Base-by-base conservation (phyloP, 1,139 yeast genomes). In the Sporopachydermia cereana region DNA sequence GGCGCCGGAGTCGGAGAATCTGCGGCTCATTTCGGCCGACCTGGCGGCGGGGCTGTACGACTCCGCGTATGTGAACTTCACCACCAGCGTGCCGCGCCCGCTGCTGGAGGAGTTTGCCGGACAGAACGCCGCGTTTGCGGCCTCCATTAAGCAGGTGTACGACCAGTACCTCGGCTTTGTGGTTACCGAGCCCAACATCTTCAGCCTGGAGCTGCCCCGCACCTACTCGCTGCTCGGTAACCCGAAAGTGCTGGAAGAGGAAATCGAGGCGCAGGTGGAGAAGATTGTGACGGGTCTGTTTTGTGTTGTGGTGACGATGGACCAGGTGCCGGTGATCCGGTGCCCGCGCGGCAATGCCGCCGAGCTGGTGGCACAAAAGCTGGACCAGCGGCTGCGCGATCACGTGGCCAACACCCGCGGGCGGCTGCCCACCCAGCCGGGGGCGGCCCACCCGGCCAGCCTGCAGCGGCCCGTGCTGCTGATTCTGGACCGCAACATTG, bases 321-420 rank as follows among this genome's bases (percentile, higher is more conserved):
- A 83, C 17, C 70, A 77, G 17, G 76, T 91, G 30, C 99, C 99
- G 2, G 79, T 91, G 45, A 86, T 91, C 50, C 75, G 99, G 54
- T 83, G 96, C 44, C 89, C 93, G 42, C 72, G 83, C 45, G 93
- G 94, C 45, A 96, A 96, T 1, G 95, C 99, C 0, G 96, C 97
- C 1, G 97, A 91, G 59, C 74, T 88, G 58, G 84, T 91, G 24
- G 95, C 97, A 2, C 83, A 82, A 52, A 85, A 82, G 57, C 70
- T 91, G 51, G 96, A 93, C 55, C 74, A 77, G 54, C 81, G 78
- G 56, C 68, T 91, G 48, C 73, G 97, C 48, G 96, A 91, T 57
- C 83, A 85, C 59, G 81, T 86, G 43, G 72, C 83, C 48, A 88
- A 86, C 57, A 70, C 89, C 1, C 74, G 77, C 51, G 58, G 52